These are phyloP conservation scores for Aspergillus heteromorphus DNA, from an alignment of 495 filamentous ascomycete genomes.

Conservation along the genomic window DNA sequence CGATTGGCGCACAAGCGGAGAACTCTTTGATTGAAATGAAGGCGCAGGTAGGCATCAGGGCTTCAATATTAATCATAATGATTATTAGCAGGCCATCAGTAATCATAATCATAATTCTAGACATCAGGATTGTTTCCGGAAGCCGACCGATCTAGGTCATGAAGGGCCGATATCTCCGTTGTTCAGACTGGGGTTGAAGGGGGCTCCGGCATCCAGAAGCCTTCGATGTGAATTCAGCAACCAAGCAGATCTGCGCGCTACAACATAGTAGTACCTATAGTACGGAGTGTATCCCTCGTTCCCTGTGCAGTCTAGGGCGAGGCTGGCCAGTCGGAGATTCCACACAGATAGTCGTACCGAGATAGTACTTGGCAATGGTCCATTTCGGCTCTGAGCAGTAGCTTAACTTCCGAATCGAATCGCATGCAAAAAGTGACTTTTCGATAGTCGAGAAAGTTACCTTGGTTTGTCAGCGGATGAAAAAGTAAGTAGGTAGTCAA, in stretches of 20 bases:
- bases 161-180: neutral
- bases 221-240: neutral
- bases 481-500: too few species aligned
- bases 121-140: neutral
- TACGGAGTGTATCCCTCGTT: too few species aligned
- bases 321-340: slow-evolving; percentile 4
- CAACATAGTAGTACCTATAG: too few species aligned
- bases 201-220: neutral
- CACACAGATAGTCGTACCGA: neutral
- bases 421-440: neutral
- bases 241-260: too few species aligned
- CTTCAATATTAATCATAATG: too few species aligned
- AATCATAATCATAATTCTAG: too few species aligned
- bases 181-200: neutral
- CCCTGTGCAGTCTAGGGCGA: slow-evolving; percentile 2
- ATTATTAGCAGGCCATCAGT: too few species aligned
- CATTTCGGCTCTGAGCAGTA: neutral
- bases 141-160: slow-evolving; percentile 6
- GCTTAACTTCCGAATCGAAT: too few species aligned
- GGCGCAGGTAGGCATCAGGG: neutral
- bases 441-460: neutral
- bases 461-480: neutral
- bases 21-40: neutral
- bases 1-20: neutral
- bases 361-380: too few species aligned